Evolutionary conservation across 768 basidiomycete genomes (phyloP), one percentile per base, ranked within the genome.

Genomic region (Podaxis mareebaensis): DNA sequence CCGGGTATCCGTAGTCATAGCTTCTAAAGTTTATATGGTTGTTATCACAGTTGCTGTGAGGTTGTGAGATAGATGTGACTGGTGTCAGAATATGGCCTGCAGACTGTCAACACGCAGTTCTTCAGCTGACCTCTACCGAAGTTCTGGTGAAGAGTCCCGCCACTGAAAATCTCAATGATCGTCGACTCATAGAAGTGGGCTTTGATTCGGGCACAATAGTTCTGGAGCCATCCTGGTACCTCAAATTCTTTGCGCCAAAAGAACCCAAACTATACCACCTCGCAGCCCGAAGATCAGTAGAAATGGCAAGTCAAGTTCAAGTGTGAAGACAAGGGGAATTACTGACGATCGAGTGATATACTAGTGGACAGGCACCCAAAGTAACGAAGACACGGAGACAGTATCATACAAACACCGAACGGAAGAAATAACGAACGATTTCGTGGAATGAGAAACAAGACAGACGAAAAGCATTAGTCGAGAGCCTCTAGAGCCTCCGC

Each of bases 401-500:
- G 7, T 49, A 49, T 44, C 24, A 33, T 48, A 46, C 40, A 58
- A 39, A 57, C 28, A 20, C 51, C 11, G 22, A 40, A 3, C 42
- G 42, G 48, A n/a, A 17, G 22, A 33, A 51, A 24, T 13, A 26
- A 28, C 7, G 17, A 55, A 57, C 4, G 13, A 17, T 22, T 33
- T 15, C n/a, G 39, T 12, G 12, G 36, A 28, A 49, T 22, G 38
- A 22, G 38, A 11, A 15, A n/a, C 11, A n/a, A 33, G 28, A 53
- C 3, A 17, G 30, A 53, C 8, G 2, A 28, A 15, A 40, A 22
- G 30, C 7, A 15, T 22, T 38, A 42, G 24, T n/a, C 33, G 10
- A 33, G 36, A 49, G 12, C 22, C 8, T 54, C 30, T 38, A 63
- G 22, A 28, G 22, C 20, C 61, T 51, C 20, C 61, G 78, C 30